These are phyloP conservation scores for Lumnitzera littorea DNA, from an alignment of 345 rosid species.

Conservation along the genomic window DNA sequence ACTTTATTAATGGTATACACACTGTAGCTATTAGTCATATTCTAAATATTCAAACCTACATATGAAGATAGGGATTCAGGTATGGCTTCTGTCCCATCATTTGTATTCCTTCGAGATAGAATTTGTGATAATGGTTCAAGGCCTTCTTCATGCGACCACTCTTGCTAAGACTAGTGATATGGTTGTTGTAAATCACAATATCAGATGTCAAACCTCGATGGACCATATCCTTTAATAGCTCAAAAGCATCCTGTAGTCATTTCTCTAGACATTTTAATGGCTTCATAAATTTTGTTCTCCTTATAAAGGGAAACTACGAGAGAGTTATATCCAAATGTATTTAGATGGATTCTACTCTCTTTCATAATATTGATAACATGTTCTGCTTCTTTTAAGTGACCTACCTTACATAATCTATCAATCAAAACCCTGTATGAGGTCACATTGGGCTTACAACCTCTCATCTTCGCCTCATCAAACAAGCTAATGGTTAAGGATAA, in stretches of 20 bases:
- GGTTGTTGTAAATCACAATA: conserved; percentile 68
- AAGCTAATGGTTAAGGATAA: conserved; percentile 52
- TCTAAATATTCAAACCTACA: no score
- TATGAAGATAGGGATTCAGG: no score
- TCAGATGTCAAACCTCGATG: conserved; percentile 63
- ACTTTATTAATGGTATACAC: no score
- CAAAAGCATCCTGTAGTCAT: conserved; percentile 68
- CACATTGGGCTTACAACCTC: conserved; percentile 56
- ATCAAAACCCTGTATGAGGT: conserved; percentile 54
- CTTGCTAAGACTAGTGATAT: conserved; percentile 72
- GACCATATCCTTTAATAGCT: conserved; percentile 68
- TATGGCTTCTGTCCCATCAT: no score
- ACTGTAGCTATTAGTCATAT: no score
- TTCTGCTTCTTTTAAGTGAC: conserved; percentile 44
- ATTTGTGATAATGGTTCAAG: conserved; percentile 45
- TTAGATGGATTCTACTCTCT: conserved; percentile 43
- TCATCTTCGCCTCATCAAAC: conserved; percentile 37
- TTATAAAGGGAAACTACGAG: conserved; percentile 58
- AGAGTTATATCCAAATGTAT: conserved; percentile 70
- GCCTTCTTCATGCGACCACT: conserved; percentile 51
- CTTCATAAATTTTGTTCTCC: conserved; percentile 43
- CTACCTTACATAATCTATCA: conserved; percentile 61
- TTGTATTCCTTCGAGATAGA: conserved; percentile 54
- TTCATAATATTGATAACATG: conserved; percentile 42
- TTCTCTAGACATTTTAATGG: conserved; percentile 40